Percentiles rank a stretch among this genome's conserved stretches.
Evolutionary conservation across 1,284 basidiomycete species (phyloP).

Genomic region (Pseudozyma hubeiensis): DNA sequence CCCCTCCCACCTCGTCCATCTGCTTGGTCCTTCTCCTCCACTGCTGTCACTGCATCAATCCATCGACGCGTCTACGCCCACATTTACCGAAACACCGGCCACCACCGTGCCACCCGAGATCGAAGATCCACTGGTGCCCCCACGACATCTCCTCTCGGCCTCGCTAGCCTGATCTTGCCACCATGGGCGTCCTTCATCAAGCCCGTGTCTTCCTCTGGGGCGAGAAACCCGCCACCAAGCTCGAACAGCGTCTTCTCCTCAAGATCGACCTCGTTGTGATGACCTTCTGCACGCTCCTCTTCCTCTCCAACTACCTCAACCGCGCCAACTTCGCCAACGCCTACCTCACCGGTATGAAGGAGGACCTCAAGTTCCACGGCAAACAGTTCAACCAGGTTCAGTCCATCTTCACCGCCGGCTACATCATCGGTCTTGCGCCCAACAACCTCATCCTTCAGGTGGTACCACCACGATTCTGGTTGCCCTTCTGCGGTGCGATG

Average conservation of each 20-base stretch:
- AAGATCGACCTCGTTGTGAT: conserved; percentile 57
- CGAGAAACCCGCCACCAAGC: conserved; percentile 32
- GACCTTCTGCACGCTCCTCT: conserved; percentile 46
- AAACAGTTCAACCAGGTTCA: conserved; percentile 76
- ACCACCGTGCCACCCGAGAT: too few relatives aligned
- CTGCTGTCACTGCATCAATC: too few relatives aligned
- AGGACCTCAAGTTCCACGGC: conserved; percentile 79
- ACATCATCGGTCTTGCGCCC: conserved; percentile 58
- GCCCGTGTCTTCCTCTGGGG: conserved; percentile 49
- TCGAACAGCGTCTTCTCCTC: conserved; percentile 39
- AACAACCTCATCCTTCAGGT: conserved; percentile 66
- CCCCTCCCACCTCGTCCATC: conserved; percentile 1
- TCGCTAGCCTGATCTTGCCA: background rate
- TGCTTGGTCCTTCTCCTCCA: background rate
- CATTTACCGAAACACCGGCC: too few relatives aligned
- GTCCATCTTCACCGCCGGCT: conserved; percentile 69
- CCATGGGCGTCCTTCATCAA: conserved; percentile 33
- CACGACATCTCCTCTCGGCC: too few relatives aligned
- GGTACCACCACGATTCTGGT: conserved; percentile 55
- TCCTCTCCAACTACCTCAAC: conserved; percentile 54
- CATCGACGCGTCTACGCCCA: too few relatives aligned
- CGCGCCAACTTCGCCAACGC: conserved; percentile 51
- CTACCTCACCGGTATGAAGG: conserved; percentile 84
- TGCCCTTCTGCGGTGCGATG: conserved; percentile 52
- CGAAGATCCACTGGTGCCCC: too few relatives aligned